These are phyloP conservation scores for Globisporangium yorkense DNA, from an alignment of 352 stramenopile genomes.

Conservation along the genomic window DNA sequence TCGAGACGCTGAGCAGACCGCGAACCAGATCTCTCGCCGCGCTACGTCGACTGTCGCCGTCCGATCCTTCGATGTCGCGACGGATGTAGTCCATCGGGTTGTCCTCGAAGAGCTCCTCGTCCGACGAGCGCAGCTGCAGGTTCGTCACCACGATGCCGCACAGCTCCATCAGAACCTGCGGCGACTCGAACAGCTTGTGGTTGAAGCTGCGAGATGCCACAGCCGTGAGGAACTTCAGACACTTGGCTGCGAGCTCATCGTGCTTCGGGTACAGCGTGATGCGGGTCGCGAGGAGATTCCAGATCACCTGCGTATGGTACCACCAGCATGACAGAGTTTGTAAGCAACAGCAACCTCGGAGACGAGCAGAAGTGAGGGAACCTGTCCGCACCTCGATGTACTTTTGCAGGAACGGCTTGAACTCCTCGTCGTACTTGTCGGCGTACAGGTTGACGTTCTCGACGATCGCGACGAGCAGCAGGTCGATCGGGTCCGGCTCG, in stretches of 20 bases:
- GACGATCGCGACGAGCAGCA: slow-evolving; percentile 92
- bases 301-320: slow-evolving; percentile 34
- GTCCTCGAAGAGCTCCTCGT: slow-evolving; percentile 98
- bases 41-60: slow-evolving; percentile 94
- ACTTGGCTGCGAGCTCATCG: slow-evolving; percentile 93
- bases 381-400: slow-evolving; percentile 78
- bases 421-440: slow-evolving; percentile 99
- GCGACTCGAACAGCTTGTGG: slow-evolving; percentile 78
- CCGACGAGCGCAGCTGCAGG: slow-evolving; percentile 92
- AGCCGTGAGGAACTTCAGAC: slow-evolving; percentile 96
- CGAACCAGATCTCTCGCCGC: slow-evolving; percentile 94
- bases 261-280: slow-evolving; percentile 88
- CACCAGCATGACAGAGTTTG: not conserved
- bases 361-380: no score
- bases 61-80: slow-evolving; percentile 96
- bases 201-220: slow-evolving; percentile 96
- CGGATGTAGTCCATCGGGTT: slow-evolving; percentile 98
- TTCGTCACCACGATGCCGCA: slow-evolving; percentile 98
- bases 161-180: slow-evolving; percentile 86
- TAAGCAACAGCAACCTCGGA: not conserved
- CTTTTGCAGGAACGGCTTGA: slow-evolving; percentile 91
- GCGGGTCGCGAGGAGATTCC: slow-evolving; percentile 64
- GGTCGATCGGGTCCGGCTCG: slow-evolving; percentile 89
- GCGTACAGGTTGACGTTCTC: slow-evolving; percentile 98
- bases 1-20: slow-evolving; percentile 94